Percentiles rank a stretch among this genome's conserved stretches.
These are phyloP conservation scores for Cronartium quercuum DNA, from an alignment of 1,284 basidiomycete species.

Conservation along the genomic window DNA sequence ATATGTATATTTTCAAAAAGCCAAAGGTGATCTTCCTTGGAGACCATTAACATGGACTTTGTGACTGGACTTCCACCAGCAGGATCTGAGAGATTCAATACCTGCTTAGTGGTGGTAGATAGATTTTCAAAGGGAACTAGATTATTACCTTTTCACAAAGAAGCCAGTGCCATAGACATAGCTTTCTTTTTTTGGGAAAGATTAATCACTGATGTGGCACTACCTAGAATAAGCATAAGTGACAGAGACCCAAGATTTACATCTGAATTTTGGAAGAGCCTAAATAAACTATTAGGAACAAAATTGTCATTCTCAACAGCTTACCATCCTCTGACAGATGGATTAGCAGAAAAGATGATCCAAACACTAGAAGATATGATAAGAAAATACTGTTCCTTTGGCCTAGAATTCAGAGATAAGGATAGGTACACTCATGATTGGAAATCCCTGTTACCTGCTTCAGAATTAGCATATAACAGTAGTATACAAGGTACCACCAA, in stretches of 20 bases:
- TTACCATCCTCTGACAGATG: slow-evolving; percentile 53
- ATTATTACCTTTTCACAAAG: too few relatives aligned
- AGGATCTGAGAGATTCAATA: too few relatives aligned
- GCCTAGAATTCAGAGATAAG: slow-evolving; percentile 1
- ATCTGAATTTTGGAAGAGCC: slow-evolving; percentile 51
- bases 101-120: too few relatives aligned
- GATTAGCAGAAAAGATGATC: too few relatives aligned
- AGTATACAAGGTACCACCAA: slow-evolving; percentile 1
- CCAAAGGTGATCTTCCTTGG: too few relatives aligned
- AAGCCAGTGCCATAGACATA: too few relatives aligned
- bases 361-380: too few relatives aligned
- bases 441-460: slow-evolving; percentile 8
- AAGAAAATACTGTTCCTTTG: neutral
- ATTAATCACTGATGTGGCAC: slow-evolving; percentile 42
- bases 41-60: too few relatives aligned
- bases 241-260: slow-evolving; percentile 53
- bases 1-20: too few relatives aligned
- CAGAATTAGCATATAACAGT: slow-evolving; percentile 30
- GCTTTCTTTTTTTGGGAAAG: slow-evolving; percentile 4
- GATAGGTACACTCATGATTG: slow-evolving; percentile 23
- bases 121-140: too few relatives aligned
- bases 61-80: too few relatives aligned
- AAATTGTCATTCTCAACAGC: slow-evolving; percentile 52
- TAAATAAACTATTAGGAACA: slow-evolving; percentile 50
- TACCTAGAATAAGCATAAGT: slow-evolving; percentile 51